Evolutionary conservation across 148 eudicot genomes (phyloP).

Genomic region (Limonium bicolor): DNA sequence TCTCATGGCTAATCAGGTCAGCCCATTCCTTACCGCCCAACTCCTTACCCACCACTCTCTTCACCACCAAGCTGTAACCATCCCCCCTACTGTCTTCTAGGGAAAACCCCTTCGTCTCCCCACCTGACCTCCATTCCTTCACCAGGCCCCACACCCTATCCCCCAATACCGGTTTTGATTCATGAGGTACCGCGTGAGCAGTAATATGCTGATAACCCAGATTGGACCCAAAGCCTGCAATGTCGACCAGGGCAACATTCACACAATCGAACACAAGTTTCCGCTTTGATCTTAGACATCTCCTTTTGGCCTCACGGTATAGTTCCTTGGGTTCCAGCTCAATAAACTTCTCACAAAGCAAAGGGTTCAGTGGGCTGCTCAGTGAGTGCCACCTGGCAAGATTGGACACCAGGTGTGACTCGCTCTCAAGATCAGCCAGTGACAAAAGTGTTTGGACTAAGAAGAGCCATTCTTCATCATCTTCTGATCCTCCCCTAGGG

Average conservation of each 20-base stretch:
- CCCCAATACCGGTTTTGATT: slow-evolving; percentile 7
- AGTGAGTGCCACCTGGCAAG: slow-evolving; percentile 58
- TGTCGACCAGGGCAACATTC: slow-evolving; percentile 41
- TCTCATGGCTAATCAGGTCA: slow-evolving; percentile 31
- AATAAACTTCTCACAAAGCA: slow-evolving; percentile 41
- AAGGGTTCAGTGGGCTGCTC: slow-evolving; percentile 75
- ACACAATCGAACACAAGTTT: slow-evolving; percentile 85
- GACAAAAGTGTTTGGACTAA: slow-evolving; percentile 57
- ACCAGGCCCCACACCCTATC: slow-evolving; percentile 51
- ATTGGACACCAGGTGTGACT: slow-evolving; percentile 21
- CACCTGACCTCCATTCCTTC: slow-evolving; percentile 19
- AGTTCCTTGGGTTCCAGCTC: slow-evolving; percentile 28
- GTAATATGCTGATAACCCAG: no score
- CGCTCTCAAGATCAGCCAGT: slow-evolving; percentile 32
- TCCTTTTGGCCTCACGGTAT: slow-evolving; percentile 40
- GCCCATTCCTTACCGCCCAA: slow-evolving; percentile 68
- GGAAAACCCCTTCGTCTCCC: slow-evolving; percentile 21
- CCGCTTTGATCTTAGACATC: slow-evolving; percentile 42
- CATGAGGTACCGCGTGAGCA: slow-evolving; percentile 8
- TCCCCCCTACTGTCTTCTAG: slow-evolving; percentile 24
- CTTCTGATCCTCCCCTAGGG: slow-evolving; percentile 31
- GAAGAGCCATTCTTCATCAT: slow-evolving; percentile 42
- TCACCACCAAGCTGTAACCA: slow-evolving; percentile 50
- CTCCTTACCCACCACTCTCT: slow-evolving; percentile 58
- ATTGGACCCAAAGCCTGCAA: slow-evolving; percentile 16